A percentile compares a stretch with the other conserved stretches of the same genome.
Evolutionary conservation across 805 yeast species (phyloP).

Genomic region (Yamadazyma paraphyllophila): DNA sequence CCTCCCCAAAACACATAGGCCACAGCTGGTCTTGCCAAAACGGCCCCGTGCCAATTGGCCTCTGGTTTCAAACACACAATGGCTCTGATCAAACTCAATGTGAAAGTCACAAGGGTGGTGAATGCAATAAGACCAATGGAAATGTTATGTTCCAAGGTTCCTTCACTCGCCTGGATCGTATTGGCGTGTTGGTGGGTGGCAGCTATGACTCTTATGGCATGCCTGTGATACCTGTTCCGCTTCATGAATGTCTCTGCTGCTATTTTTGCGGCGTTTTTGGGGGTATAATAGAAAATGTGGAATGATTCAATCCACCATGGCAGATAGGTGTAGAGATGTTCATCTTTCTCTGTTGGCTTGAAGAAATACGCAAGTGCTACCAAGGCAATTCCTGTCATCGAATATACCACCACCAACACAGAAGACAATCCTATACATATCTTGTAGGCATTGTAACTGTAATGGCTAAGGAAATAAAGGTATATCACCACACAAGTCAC

Average conservation of each 20-base stretch:
- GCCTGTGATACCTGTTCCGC: conserved; percentile 45
- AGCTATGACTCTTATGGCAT: conserved; percentile 59
- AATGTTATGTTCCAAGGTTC: background rate
- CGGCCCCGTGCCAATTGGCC: background rate
- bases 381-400: no score
- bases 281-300: conserved; percentile 55
- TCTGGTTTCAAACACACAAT: background rate
- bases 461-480: no score
- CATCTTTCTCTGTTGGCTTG: no score
- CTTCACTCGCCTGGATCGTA: conserved; percentile 23
- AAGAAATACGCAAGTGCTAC: no score
- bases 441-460: no score
- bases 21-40: conserved; percentile 44
- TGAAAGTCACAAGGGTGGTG: background rate
- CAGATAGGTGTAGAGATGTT: no score
- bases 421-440: no score
- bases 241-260: conserved; percentile 48
- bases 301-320: conserved; percentile 33
- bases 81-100: background rate
- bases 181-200: conserved; percentile 47
- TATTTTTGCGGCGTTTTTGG: conserved; percentile 45
- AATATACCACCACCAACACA: no score
- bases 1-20: conserved; percentile 70
- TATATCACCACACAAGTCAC: no score
- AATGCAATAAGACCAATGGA: background rate